A percentile compares a stretch with the other conserved stretches of the same genome.
These are phyloP conservation scores for Sergeia podlipaevii DNA, from an alignment of 208 protist genomes.

Conservation along the genomic window DNA sequence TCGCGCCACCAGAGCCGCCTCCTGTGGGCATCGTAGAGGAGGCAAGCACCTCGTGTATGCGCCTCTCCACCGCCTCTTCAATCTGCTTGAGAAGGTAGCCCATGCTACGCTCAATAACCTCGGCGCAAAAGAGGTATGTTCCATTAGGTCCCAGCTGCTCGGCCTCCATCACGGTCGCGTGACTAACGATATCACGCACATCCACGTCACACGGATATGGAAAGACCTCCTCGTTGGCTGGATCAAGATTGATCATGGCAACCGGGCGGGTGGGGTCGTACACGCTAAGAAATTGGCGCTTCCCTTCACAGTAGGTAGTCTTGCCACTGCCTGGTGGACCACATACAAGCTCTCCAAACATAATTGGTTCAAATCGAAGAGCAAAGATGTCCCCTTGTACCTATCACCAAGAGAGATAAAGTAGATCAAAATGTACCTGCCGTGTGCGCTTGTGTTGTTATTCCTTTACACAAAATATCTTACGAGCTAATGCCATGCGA, in stretches of 20 bases:
- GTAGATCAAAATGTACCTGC: too few relatives aligned
- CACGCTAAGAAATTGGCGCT: conserved; percentile 93
- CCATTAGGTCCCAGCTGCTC: conserved; percentile 97
- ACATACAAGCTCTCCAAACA: conserved; percentile 96
- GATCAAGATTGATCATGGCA: conserved; percentile 97
- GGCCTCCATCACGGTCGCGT: conserved; percentile 91
- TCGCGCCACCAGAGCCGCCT: too few relatives aligned
- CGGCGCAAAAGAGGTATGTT: conserved; percentile 96
- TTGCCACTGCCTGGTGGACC: conserved; percentile 96
- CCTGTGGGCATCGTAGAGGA: conserved; percentile 3
- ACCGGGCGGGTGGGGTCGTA: conserved; percentile 85
- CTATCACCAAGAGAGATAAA: too few relatives aligned
- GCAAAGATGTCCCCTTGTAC: background rate
- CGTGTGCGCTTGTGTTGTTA: too few relatives aligned
- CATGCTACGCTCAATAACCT: conserved; percentile 87
- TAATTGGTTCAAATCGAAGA: conserved; percentile 6
- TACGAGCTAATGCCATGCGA: too few relatives aligned
- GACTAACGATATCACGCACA: conserved; percentile 90
- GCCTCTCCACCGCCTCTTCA: conserved; percentile 52
- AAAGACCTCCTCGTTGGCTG: conserved; percentile 96
- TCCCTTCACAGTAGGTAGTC: conserved; percentile 96
- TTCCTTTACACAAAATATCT: too few relatives aligned
- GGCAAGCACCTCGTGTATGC: conserved; percentile 46
- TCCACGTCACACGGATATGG: conserved; percentile 94
- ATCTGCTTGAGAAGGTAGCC: conserved; percentile 67